phyloP scores from a whole-genome alignment of 139 green algal genomes.

The Pleodorina starrii region DNA sequence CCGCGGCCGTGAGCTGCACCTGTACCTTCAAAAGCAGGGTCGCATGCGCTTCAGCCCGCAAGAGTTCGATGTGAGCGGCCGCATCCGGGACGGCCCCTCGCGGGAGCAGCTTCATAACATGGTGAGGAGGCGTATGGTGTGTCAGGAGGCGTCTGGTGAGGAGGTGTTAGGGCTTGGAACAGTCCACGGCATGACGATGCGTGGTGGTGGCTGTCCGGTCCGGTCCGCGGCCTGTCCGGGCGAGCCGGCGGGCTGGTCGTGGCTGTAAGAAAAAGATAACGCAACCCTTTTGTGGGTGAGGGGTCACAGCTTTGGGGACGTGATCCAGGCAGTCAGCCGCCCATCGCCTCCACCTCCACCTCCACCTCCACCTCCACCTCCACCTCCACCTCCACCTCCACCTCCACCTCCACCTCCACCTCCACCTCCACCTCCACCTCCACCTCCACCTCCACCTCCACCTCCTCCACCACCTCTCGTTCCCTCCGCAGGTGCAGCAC shows the following conservation, averaged over 20 bases:
- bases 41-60: neutral
- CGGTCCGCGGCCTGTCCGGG: too few species aligned
- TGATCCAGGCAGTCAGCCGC: too few species aligned
- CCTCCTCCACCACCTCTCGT: neutral
- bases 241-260: too few species aligned
- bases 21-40: neutral
- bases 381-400: too few species aligned
- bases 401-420: neutral
- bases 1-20: neutral
- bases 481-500: neutral
- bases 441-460: too few species aligned
- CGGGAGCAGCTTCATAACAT: conserved; percentile 23
- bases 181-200: neutral
- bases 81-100: neutral
- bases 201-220: neutral
- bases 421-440: neutral
- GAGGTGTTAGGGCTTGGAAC: neutral
- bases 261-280: too few species aligned
- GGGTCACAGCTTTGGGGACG: too few species aligned
- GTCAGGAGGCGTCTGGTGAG: neutral
- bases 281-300: too few species aligned
- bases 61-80: neutral
- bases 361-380: neutral
- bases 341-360: neutral
- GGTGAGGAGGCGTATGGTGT: neutral